phyloP scores from a whole-genome alignment of 73 alveolate genomes.

The Tetrahymena elliotti region DNA sequence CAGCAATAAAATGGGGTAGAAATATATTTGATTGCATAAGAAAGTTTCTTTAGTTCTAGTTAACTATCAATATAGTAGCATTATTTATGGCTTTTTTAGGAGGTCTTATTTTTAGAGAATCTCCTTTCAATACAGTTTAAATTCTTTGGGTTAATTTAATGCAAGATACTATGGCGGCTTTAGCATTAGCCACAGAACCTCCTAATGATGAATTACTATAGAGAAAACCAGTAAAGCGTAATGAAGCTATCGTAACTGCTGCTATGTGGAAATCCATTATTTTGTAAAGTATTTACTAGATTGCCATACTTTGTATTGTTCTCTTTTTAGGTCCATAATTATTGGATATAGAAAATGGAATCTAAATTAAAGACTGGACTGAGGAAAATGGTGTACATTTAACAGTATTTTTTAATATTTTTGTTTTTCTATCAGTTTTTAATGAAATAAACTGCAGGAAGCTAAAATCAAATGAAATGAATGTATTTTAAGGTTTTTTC shows the following conservation, averaged over 20 bases:
- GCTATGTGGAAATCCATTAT: slow-evolving; percentile 70
- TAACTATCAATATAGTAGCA: slow-evolving; percentile 83
- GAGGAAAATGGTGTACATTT: slow-evolving; percentile 55
- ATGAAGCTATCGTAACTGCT: slow-evolving; percentile 65
- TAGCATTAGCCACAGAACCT: slow-evolving; percentile 85
- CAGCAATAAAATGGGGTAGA: slow-evolving; percentile 88
- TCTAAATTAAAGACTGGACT: slow-evolving; percentile 43
- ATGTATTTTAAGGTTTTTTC: slow-evolving; percentile 79
- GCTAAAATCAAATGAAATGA: slow-evolving; percentile 59
- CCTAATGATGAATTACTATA: slow-evolving; percentile 62
- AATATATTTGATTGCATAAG: slow-evolving; percentile 81
- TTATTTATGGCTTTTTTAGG: slow-evolving; percentile 78
- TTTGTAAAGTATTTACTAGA: slow-evolving; percentile 68
- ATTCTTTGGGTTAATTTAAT: slow-evolving; percentile 87
- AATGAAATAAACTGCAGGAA: slow-evolving; percentile 86
- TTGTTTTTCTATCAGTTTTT: slow-evolving; percentile 83
- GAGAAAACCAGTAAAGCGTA: slow-evolving; percentile 65
- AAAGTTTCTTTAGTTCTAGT: slow-evolving; percentile 83
- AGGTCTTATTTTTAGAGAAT: slow-evolving; percentile 66
- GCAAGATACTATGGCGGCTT: slow-evolving; percentile 81
- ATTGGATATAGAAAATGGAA: slow-evolving; percentile 61
- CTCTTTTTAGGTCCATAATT: slow-evolving; percentile 59
- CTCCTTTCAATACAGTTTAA: slow-evolving; percentile 80
- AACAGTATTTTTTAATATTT: slow-evolving; percentile 77
- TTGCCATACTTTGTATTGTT: slow-evolving; percentile 45